These are phyloP conservation scores for Basipetospora sp. DNA, from an alignment of 2,329 filamentous ascomycete genomes.

Conservation along the genomic window DNA sequence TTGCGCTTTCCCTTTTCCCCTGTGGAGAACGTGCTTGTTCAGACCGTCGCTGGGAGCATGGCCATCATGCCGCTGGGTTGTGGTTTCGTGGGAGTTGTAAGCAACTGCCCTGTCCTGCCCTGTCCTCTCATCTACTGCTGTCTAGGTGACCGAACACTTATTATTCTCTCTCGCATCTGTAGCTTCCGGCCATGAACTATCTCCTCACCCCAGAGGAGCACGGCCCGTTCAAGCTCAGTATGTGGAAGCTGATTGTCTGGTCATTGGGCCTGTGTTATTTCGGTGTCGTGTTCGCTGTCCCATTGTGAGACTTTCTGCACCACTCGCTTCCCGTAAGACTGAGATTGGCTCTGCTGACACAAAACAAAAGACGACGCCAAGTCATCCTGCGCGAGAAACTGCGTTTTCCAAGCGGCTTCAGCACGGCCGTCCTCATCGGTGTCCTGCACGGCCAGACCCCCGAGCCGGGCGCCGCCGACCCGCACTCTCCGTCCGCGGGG, in stretches of 20 bases:
- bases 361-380: constrained; percentile 54
- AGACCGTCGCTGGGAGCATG: constrained; percentile 88
- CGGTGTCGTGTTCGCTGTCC: constrained; percentile 90
- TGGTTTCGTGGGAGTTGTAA: constrained; percentile 76
- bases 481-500: constrained; percentile 11
- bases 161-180: neutral
- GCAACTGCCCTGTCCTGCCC: too few relatives aligned
- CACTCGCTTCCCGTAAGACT: neutral
- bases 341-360: too few relatives aligned
- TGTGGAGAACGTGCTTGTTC: constrained; percentile 90
- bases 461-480: neutral
- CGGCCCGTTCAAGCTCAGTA: constrained; percentile 56
- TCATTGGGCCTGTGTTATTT: constrained; percentile 89
- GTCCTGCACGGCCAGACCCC: constrained; percentile 58
- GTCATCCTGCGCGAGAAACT: constrained; percentile 86
- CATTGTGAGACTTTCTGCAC: constrained; percentile 36
- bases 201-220: constrained; percentile 63
- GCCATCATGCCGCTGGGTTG: constrained; percentile 94
- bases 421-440: constrained; percentile 82
- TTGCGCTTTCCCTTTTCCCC: constrained; percentile 74
- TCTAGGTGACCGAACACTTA: neutral
- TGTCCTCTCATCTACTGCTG: too few relatives aligned
- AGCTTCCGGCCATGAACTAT: constrained; percentile 80
- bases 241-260: constrained; percentile 76
- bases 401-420: constrained; percentile 89